Conservation (phyloP, 352 stramenopile genomes). For the Phytophthora fragariae region DNA sequence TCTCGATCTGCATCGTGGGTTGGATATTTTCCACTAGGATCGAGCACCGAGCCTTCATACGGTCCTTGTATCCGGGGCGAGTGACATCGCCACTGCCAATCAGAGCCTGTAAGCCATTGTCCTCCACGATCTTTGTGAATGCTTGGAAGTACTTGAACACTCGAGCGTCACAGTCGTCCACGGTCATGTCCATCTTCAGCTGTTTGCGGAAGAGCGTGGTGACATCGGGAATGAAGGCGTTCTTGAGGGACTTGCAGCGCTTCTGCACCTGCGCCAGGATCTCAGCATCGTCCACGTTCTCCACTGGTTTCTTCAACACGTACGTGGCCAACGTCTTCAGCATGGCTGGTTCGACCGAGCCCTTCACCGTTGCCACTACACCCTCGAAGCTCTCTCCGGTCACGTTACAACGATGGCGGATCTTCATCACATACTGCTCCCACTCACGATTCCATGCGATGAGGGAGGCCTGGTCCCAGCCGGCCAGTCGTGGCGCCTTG, state of each 20-base stretch:
- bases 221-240: slow-evolving; percentile 21
- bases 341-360: slow-evolving; percentile 4
- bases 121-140: slow-evolving; percentile 16
- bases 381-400: slow-evolving; percentile 23
- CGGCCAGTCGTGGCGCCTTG: slow-evolving; percentile 7
- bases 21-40: background rate
- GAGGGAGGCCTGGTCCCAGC: slow-evolving; percentile 23
- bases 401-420: slow-evolving; percentile 21
- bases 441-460: slow-evolving; percentile 22
- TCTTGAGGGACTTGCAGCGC: slow-evolving; percentile 10
- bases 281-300: slow-evolving; percentile 4
- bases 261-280: slow-evolving; percentile 12
- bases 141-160: slow-evolving; percentile 25
- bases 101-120: slow-evolving; percentile 14
- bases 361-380: slow-evolving; percentile 21
- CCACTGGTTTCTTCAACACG: slow-evolving; percentile 16
- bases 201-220: slow-evolving; percentile 12
- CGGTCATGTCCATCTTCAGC: slow-evolving; percentile 21
- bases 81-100: slow-evolving; percentile 7
- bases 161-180: slow-evolving; percentile 20
- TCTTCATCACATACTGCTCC: slow-evolving; percentile 24
- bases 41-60: background rate
- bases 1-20: background rate
- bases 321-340: slow-evolving; percentile 17
- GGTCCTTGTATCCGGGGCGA: slow-evolving; percentile 2